These are phyloP conservation scores for Teratosphaeria pseudoeucalypti DNA, from an alignment of 2,329 filamentous ascomycete species.

Conservation along the genomic window DNA sequence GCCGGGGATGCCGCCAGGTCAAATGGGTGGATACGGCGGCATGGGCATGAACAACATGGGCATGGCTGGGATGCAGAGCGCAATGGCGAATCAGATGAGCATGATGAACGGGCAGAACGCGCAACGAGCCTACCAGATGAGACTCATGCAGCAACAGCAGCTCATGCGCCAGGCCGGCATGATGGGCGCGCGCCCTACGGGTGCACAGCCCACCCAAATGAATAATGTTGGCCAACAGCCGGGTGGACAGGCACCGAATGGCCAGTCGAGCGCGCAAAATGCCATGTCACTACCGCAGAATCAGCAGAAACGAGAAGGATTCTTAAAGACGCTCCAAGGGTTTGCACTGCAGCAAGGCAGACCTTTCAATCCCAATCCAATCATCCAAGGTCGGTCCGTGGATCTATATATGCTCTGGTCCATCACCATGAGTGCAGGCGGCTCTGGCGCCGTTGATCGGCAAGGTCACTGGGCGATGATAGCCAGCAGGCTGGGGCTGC, in stretches of 20 bases:
- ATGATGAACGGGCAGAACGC: constrained; percentile 45
- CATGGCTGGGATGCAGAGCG: constrained; percentile 21
- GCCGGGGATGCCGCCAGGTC: constrained; percentile 12
- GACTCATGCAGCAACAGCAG: constrained; percentile 66
- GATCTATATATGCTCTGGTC: constrained; percentile 70
- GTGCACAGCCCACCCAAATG: constrained; percentile 19
- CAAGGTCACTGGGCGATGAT: constrained; percentile 65
- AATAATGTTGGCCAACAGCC: constrained; percentile 12
- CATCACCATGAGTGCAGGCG: constrained; percentile 63
- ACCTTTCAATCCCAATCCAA: constrained; percentile 63
- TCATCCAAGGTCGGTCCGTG: constrained; percentile 62
- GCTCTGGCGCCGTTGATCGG: constrained; percentile 62
- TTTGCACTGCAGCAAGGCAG: constrained; percentile 68
- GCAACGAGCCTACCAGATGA: constrained; percentile 76
- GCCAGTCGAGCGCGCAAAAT: constrained; percentile 9
- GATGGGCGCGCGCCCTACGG: constrained; percentile 16
- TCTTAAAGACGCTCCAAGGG: constrained; percentile 60
- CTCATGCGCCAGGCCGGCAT: constrained; percentile 40
- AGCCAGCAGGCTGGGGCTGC: constrained; percentile 42
- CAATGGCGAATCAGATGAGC: constrained; percentile 33
- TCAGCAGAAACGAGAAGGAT: constrained; percentile 19
- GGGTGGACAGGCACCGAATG: constrained; percentile 15
- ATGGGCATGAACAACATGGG: constrained; percentile 23
- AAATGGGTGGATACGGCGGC: constrained; percentile 14
- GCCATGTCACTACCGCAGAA: constrained; percentile 6